Evolutionary conservation across 306 rosid species (phyloP), one percentile per base, ranked within the genome.

Genomic region (Sechiopsis laciniata): DNA sequence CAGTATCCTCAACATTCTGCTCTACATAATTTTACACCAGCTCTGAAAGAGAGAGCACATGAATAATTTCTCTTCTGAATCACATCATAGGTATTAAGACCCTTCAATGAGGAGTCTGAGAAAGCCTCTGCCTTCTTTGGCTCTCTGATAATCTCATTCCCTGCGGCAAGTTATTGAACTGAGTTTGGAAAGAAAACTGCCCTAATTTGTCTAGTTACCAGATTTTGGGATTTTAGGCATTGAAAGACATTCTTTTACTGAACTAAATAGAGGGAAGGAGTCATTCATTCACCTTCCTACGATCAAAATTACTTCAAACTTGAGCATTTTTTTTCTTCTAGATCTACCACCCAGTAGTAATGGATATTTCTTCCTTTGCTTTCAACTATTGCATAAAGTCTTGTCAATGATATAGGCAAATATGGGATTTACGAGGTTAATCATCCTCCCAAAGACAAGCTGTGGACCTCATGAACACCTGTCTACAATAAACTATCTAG

Each of bases 241-340:
- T 65, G 16, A 17, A 40, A 65, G 53, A 37, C 45, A 65, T 37
- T 5, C 45, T 5, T 37, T 37, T 37, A 37, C 45, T 37, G 7
- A 37, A 37, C 45, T 37, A 37, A 37, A 37, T 37, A 37, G 45
- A 37, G 45, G 45, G 45, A 37, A 8, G 8, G 45, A 37, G 8
- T 37, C 8, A 37, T 37, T 37, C 45, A 37, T 37, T 7, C 45
- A 37, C 45, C 45, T 37, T 37, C 8, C 45, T 37, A 5, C 6
- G 45, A 37, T 65, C 26, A 32, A 62, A 62, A 12, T 62, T 64
- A 10, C 71, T n/a, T 64, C 22, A 32, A 64, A 64, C 10, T n/a
- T 17, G 24, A 64, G 15, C 37, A 32, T 32, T 50, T n/a, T 10
- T 8, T 32, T 37, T 14, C 52, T 64, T n/a, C 62, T 29, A 6